Evolutionary conservation across 164 flowering plant genomes (phyloP).

Genomic region (Aristolochia contorta): DNA sequence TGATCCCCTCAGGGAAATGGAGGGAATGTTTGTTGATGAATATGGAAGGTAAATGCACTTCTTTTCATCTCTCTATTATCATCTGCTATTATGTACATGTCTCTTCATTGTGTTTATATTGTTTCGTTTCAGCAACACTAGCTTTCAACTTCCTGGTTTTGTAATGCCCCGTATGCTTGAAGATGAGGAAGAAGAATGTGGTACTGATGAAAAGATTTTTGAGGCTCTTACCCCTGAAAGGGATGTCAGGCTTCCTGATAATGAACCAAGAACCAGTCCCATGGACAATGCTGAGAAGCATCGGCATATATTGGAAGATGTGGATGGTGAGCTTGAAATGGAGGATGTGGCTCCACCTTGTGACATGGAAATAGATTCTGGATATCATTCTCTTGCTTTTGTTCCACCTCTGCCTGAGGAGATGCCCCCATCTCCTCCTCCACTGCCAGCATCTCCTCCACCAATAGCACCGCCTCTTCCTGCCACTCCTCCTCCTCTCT

Average conservation of each 20-base stretch:
- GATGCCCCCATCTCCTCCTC: constrained; percentile 55
- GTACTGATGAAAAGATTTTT: constrained; percentile 68
- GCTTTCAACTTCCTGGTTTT: constrained; percentile 82
- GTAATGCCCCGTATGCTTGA: constrained; percentile 72
- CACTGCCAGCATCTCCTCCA: constrained; percentile 43
- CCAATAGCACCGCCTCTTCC: constrained; percentile 27
- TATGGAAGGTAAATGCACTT: constrained; percentile 70
- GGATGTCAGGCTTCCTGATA: constrained; percentile 21
- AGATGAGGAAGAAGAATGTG: constrained; percentile 67
- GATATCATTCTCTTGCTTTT: constrained; percentile 17
- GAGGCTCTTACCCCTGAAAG: constrained; percentile 95
- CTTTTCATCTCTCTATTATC: not conserved
- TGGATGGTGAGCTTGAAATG: constrained; percentile 99
- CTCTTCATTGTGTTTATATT: constrained; percentile 2
- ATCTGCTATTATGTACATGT: not conserved
- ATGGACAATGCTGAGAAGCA: constrained; percentile 37
- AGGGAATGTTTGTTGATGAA: constrained; percentile 94
- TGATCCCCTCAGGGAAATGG: constrained; percentile 93
- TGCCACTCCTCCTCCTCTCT: constrained; percentile 14
- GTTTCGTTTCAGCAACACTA: constrained; percentile 67
- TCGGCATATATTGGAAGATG: constrained; percentile 82
- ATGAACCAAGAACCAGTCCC: constrained; percentile 18
- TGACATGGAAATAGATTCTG: constrained; percentile 36
- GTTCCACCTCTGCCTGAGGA: constrained; percentile 53
- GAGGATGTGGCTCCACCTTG: constrained; percentile 83